Evolutionary conservation across 352 stramenopile genomes (phyloP), one percentile per base, ranked within the genome.

Genomic region (Pythium insidiosum): DNA sequence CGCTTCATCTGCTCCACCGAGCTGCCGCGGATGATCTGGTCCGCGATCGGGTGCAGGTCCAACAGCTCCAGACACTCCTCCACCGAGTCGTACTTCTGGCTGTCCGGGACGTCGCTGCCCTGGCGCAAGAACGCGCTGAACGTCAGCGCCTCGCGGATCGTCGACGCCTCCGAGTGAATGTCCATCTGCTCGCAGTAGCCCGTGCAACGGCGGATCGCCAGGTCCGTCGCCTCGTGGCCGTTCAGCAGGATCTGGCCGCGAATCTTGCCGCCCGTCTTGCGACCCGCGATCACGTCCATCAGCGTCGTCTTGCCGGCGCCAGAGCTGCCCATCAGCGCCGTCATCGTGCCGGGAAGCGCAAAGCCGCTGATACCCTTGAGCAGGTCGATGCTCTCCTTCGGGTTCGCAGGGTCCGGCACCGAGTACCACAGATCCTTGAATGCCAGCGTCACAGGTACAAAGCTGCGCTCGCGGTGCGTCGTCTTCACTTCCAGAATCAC

Each of bases 181-280:
- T 60, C 52, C 52, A 90, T 87, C 54, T 95, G 88, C 65, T 96
- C 88, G 18, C 91, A 88, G 56, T 97, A 97, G 19, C 57, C 61
- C n/a, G 51, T 58, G 51, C 40, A 19, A 10, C 62, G 58, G 15
- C 56, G 55, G 15, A 68, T 70, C 9, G 61, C 54, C 16, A 73
- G 38, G 31, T 72, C 51, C 11, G 53, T 64, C 5, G 58, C 66
- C 57, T 94, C 83, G 47, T 86, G 66, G 30, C 91, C 89, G 59
- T 97, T 97, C 6, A 97, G 42, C 11, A 75, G 53, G 38, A 97
- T 83, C 9, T 92, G 34, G 21, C 90, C 89, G 26, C 58, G 60
- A 39, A 96, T 83, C 11, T 46, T 63, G n/a, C 92, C 91, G 15
- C n/a, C n/a, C n/a, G n/a, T n/a, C n/a, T n/a, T n/a, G n/a, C n/a